Evolutionary conservation across 441 rosid species (phyloP).

Genomic region (Pelargonium myrrhifolium): DNA sequence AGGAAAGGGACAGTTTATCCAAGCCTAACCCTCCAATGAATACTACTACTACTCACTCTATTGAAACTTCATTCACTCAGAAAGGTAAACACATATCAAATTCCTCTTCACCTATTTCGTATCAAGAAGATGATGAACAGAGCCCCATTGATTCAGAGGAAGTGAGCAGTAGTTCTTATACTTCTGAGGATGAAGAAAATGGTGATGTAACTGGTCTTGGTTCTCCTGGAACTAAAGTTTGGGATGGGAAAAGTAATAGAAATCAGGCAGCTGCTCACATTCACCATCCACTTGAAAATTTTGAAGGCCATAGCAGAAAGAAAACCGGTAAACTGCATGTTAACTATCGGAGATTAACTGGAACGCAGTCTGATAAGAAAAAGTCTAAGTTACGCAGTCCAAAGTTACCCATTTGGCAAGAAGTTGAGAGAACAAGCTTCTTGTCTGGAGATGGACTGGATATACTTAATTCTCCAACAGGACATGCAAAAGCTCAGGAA

Average conservation of each 20-base stretch:
- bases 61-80: slow-evolving; percentile 25
- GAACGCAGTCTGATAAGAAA: slow-evolving; percentile 52
- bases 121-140: slow-evolving; percentile 44
- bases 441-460: slow-evolving; percentile 81
- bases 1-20: slow-evolving; percentile 25
- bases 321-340: slow-evolving; percentile 47
- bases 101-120: slow-evolving; percentile 35
- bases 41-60: slow-evolving; percentile 22
- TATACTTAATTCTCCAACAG: slow-evolving; percentile 40
- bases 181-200: slow-evolving; percentile 85
- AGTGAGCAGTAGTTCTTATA: slow-evolving; percentile 50
- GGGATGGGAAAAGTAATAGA: slow-evolving; percentile 93
- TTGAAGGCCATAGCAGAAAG: slow-evolving; percentile 37
- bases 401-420: slow-evolving; percentile 60
- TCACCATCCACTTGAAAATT: slow-evolving; percentile 97
- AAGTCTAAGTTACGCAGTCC: slow-evolving; percentile 52
- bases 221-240: slow-evolving; percentile 92
- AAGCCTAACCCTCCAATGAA: slow-evolving; percentile 26
- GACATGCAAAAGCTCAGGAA: slow-evolving; percentile 35
- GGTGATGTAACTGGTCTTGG: slow-evolving; percentile 66
- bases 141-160: slow-evolving; percentile 29
- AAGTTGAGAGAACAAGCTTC: slow-evolving; percentile 76
- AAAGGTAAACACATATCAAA: slow-evolving; percentile 30
- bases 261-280: slow-evolving; percentile 60
- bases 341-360: slow-evolving; percentile 38